Conservation (phyloP, 2,329 filamentous ascomycete genomes). For the Myriosclerotinia curreyana region DNA sequence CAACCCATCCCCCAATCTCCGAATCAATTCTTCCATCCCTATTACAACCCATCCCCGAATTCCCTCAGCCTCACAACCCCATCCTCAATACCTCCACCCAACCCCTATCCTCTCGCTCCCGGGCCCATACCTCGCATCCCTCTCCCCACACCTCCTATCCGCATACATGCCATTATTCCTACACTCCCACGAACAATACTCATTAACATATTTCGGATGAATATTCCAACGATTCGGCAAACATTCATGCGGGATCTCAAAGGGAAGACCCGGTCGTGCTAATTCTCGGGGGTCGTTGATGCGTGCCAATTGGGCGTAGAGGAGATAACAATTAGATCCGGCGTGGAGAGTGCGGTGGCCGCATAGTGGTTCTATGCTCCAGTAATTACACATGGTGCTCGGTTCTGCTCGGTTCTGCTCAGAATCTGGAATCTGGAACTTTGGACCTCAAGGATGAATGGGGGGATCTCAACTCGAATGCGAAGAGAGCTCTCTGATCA, state of each 20-base stretch:
- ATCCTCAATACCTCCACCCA: constrained; percentile 34
- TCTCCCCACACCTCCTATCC: constrained; percentile 32
- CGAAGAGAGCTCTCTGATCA: neutral
- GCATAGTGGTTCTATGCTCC: constrained; percentile 32
- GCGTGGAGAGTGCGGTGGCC: constrained; percentile 36
- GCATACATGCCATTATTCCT: constrained; percentile 34
- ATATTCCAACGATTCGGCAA: constrained; percentile 33
- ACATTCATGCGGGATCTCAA: constrained; percentile 34
- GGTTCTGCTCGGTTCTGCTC: too few relatives aligned
- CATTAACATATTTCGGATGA: constrained; percentile 24
- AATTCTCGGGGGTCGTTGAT: constrained; percentile 36
- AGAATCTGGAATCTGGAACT: neutral
- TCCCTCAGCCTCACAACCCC: neutral
- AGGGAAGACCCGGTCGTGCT: constrained; percentile 28
- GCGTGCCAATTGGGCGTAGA: constrained; percentile 38
- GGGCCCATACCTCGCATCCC: constrained; percentile 35
- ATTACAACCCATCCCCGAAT: neutral
- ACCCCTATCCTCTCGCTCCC: constrained; percentile 36
- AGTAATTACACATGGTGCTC: constrained; percentile 37
- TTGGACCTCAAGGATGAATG: neutral
- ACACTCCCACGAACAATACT: constrained; percentile 36
- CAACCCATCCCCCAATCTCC: neutral
- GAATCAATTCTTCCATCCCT: neutral
- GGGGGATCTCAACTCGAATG: constrained; percentile 22
- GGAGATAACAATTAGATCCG: constrained; percentile 35